Conservation (phyloP, 75 land plant genomes). For the Chamaecyparis obtusa region DNA sequence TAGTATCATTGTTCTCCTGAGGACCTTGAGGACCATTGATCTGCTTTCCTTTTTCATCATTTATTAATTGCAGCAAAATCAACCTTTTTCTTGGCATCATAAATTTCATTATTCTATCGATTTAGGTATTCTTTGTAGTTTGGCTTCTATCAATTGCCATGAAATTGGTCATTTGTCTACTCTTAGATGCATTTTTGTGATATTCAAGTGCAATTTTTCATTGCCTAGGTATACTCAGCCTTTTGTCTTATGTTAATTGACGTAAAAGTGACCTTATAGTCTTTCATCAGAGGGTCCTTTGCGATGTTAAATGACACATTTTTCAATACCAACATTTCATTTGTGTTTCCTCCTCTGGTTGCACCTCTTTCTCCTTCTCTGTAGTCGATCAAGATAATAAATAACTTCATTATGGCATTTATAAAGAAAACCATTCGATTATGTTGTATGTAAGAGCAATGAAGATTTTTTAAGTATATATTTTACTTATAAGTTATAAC, state of each 20-base stretch:
- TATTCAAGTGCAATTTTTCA: not conserved
- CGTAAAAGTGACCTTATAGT: not conserved
- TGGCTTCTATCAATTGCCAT: not conserved
- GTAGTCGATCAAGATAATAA: too few species aligned
- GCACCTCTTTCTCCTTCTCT: too few species aligned
- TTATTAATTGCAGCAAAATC: too few species aligned
- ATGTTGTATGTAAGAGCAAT: too few species aligned
- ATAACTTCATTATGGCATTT: too few species aligned
- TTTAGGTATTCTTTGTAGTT: too few species aligned
- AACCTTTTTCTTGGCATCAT: too few species aligned
- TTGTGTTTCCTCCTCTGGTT: not conserved
- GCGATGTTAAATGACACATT: not conserved
- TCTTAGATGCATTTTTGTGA: not conserved
- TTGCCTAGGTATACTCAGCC: not conserved
- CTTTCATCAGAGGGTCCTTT: not conserved
- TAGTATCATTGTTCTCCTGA: not conserved
- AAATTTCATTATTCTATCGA: too few species aligned
- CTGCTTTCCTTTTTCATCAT: not conserved
- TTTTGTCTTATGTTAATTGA: not conserved
- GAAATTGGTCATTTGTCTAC: not conserved
- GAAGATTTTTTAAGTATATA: too few species aligned
- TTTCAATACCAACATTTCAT: not conserved
- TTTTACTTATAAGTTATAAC: too few species aligned
- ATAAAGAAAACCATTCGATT: too few species aligned
- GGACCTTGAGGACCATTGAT: not conserved